Evolutionary conservation across 164 flowering plant genomes (phyloP), one percentile per base, ranked within the genome.

Genomic region (Amborella trichopoda): DNA sequence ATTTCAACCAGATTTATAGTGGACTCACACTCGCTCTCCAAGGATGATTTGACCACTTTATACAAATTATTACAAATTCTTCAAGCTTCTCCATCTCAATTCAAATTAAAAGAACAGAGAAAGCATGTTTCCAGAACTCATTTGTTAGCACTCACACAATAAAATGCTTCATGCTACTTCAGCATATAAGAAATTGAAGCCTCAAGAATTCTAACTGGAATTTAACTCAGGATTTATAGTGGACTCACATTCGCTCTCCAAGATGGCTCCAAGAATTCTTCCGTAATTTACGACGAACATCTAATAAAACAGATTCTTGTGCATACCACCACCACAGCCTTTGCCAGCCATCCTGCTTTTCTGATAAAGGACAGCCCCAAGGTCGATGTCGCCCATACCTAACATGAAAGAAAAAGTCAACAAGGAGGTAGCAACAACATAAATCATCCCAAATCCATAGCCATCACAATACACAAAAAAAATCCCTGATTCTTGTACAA

Each of bases 301-400:
- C 94, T 28, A 76, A 77, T 17, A 86, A 55, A 46, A 91, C 68
- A 56, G 96, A 80, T 59, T 76, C 63, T 59, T 75, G 83, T 26
- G 98, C 98, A 71, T 86, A 91, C 23, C 63, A 80, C 98, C 98
- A 91, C 98, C 96, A 91, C 39, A 66, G 46, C 27, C 40, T 81
- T 61, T 80, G 83, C 98, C 98, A 91, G 23, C 94, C 91, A 28
- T 58, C 49, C 13, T 28, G 55, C 49, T 77, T 83, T 54, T 60
- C 67, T 32, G 68, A 69, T 62, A 81, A 63, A 28, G 79, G 73
- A 66, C 32, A 36, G 53, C 33, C 30, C 69, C 75, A 73, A 0
- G 98, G 96, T 27, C 98, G 94, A 68, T 69, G 80, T 23, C 83
- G 83, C 10, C 96, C 87, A 70, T 83, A 91, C 59, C 98, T 91